Conservation (phyloP, 345 rosid genomes). For the Garcia nutans region DNA sequence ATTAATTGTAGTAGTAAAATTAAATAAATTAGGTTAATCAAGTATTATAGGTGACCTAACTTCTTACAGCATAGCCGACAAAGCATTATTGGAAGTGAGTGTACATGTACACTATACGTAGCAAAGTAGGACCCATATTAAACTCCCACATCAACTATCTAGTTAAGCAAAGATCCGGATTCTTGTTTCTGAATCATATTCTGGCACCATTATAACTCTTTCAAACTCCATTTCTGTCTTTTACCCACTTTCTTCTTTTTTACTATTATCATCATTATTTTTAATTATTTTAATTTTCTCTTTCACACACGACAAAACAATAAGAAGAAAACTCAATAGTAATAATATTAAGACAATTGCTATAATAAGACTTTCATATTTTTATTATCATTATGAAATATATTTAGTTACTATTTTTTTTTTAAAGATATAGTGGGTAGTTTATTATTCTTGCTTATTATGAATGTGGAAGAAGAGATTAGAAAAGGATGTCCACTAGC, state of each 20-base stretch:
- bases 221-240: constrained; percentile 41
- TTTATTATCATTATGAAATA: too few relatives aligned
- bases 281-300: background rate
- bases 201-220: constrained; percentile 50
- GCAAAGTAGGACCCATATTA: constrained; percentile 38
- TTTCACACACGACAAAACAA: constrained; percentile 18
- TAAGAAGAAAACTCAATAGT: too few relatives aligned
- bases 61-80: constrained; percentile 58
- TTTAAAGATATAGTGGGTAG: too few relatives aligned
- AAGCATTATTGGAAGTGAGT: constrained; percentile 68
- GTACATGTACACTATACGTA: constrained; percentile 22
- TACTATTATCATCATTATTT: background rate
- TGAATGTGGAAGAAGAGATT: constrained; percentile 29
- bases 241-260: constrained; percentile 35
- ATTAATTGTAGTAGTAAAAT: background rate
- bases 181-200: constrained; percentile 72
- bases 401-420: too few relatives aligned
- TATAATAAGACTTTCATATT: too few relatives aligned
- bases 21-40: constrained; percentile 29
- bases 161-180: constrained; percentile 67
- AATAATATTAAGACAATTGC: too few relatives aligned
- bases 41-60: constrained; percentile 61
- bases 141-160: constrained; percentile 57
- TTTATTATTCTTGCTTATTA: constrained; percentile 37
- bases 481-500: constrained; percentile 57